These are phyloP conservation scores for Anisogramma anomala DNA, from an alignment of 2,329 filamentous ascomycete species.

Conservation along the genomic window DNA sequence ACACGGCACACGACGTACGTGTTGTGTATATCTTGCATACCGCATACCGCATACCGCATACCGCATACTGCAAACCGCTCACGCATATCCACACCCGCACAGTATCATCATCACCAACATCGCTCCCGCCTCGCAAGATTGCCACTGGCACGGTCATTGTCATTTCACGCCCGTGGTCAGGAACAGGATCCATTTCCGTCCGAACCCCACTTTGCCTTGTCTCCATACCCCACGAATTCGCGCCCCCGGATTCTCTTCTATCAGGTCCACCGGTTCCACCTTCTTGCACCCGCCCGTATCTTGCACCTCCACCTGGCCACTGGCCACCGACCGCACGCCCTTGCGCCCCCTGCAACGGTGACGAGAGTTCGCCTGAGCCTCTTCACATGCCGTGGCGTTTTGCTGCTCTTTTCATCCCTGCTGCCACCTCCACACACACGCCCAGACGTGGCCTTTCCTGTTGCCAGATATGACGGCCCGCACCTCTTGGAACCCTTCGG, in stretches of 20 bases:
- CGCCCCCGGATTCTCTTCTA: background rate
- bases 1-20: too few relatives aligned
- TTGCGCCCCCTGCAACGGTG: conserved; percentile 1
- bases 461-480: conserved; percentile 9
- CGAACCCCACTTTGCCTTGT: background rate
- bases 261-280: background rate
- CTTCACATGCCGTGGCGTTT: conserved; percentile 10
- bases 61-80: too few relatives aligned
- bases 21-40: too few relatives aligned
- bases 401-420: background rate
- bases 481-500: conserved; percentile 1
- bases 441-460: background rate
- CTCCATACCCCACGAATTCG: background rate
- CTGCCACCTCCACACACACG: background rate
- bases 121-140: too few relatives aligned
- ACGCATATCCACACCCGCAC: too few relatives aligned
- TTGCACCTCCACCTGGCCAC: background rate
- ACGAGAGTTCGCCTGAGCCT: background rate
- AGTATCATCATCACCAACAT: too few relatives aligned
- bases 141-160: too few relatives aligned
- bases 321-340: background rate
- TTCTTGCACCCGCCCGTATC: background rate
- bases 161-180: too few relatives aligned
- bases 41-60: too few relatives aligned
- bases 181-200: background rate